Conservation (phyloP, 1,139 yeast genomes). For the Kodamaea derodonti region DNA sequence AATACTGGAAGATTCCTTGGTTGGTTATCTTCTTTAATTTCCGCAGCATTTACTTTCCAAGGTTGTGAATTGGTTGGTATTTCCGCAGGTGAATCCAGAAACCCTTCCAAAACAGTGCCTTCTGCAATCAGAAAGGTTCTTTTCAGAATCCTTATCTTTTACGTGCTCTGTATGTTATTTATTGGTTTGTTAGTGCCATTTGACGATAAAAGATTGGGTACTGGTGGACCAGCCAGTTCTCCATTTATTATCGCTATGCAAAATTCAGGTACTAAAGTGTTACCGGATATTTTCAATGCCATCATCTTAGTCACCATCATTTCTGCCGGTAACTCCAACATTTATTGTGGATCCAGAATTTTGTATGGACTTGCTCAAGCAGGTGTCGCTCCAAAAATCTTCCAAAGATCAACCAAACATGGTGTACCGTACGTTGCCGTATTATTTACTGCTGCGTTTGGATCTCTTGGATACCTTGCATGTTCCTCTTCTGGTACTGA, state of each 20-base stretch:
- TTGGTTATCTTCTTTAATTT: conserved; percentile 59
- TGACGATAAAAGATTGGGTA: conserved; percentile 49
- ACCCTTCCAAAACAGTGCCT: conserved; percentile 82
- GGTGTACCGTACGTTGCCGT: conserved; percentile 73
- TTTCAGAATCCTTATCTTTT: conserved; percentile 75
- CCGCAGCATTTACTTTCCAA: conserved; percentile 75
- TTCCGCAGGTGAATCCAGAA: conserved; percentile 82
- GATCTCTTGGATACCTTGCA: conserved; percentile 67
- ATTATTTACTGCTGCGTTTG: conserved; percentile 54
- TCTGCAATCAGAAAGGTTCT: conserved; percentile 80
- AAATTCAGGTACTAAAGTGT: conserved; percentile 65
- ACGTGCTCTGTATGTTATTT: conserved; percentile 74
- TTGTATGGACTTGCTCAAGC: conserved; percentile 62
- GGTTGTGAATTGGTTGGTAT: conserved; percentile 84
- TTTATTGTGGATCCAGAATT: conserved; percentile 74
- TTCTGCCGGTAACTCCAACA: conserved; percentile 80
- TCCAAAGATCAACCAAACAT: conserved; percentile 46
- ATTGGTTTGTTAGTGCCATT: conserved; percentile 82
- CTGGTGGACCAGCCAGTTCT: conserved; percentile 36
- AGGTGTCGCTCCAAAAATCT: conserved; percentile 57
- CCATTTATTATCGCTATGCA: conserved; percentile 57
- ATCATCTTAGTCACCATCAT: conserved; percentile 64
- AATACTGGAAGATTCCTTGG: conserved; percentile 61
- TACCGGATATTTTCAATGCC: conserved; percentile 74
- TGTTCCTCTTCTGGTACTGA: conserved; percentile 53